Percentiles rank a stretch among this genome's conserved stretches.
Conservation (phyloP, 2,329 filamentous ascomycete genomes). For the Penicillium digitatum region DNA sequence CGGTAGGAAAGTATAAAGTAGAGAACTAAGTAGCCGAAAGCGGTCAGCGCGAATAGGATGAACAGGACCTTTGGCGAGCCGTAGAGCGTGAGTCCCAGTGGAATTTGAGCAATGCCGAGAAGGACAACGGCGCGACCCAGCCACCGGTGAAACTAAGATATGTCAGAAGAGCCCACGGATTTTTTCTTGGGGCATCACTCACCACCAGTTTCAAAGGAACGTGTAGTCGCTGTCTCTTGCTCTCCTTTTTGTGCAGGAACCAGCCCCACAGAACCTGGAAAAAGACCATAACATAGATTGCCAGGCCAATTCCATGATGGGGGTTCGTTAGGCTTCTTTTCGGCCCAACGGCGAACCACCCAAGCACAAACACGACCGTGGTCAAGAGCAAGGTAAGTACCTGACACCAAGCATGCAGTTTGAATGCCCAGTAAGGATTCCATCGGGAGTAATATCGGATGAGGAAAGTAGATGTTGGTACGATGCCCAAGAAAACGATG, state of each 20-base stretch:
- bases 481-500: slow-evolving; percentile 58
- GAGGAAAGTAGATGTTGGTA: slow-evolving; percentile 58
- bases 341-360: slow-evolving; percentile 62
- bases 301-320: slow-evolving; percentile 63
- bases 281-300: slow-evolving; percentile 59
- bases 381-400: slow-evolving; percentile 57
- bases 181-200: slow-evolving; percentile 8
- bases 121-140: slow-evolving; percentile 72
- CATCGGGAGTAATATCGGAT: slow-evolving; percentile 57
- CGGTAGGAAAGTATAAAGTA: slow-evolving; percentile 80
- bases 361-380: slow-evolving; percentile 60
- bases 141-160: slow-evolving; percentile 80
- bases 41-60: slow-evolving; percentile 78
- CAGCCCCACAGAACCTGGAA: slow-evolving; percentile 58
- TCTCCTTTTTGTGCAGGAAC: slow-evolving; percentile 53
- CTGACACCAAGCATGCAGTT: slow-evolving; percentile 61
- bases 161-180: slow-evolving; percentile 21
- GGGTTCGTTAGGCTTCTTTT: slow-evolving; percentile 60
- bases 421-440: slow-evolving; percentile 53
- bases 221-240: slow-evolving; percentile 51
- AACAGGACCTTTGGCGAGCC: slow-evolving; percentile 83
- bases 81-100: slow-evolving; percentile 84
- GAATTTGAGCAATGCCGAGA: slow-evolving; percentile 80
- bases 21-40: slow-evolving; percentile 64
- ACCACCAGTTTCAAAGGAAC: slow-evolving; percentile 58